Conservation (phyloP, 1,139 yeast species). For the Sporopachydermia cereana region DNA sequence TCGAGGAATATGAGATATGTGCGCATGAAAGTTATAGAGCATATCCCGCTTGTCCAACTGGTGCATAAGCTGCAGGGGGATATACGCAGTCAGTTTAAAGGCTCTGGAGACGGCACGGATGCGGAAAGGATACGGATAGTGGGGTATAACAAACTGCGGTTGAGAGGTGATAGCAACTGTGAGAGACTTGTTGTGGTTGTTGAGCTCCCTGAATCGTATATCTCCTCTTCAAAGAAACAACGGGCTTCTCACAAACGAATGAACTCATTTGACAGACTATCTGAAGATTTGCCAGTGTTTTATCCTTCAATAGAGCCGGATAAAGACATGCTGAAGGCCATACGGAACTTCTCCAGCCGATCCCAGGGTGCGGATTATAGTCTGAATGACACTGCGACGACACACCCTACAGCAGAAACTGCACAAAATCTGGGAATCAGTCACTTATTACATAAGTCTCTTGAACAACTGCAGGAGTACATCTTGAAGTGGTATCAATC, state of each 20-base stretch:
- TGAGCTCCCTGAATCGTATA: not conserved
- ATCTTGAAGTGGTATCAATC: too few species aligned
- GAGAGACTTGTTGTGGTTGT: not conserved
- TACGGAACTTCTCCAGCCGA: too few species aligned
- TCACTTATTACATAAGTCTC: too few species aligned
- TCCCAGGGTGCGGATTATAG: too few species aligned
- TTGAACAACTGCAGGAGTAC: too few species aligned
- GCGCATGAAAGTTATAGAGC: not conserved
- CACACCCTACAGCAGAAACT: too few species aligned
- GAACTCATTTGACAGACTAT: too few species aligned
- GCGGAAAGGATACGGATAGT: not conserved
- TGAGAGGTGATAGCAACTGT: not conserved
- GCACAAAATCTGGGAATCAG: too few species aligned
- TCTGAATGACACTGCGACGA: too few species aligned
- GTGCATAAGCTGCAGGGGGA: not conserved
- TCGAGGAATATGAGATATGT: too few species aligned
- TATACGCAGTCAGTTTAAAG: not conserved
- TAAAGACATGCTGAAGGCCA: conserved; percentile 1
- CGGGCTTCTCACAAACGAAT: too few species aligned
- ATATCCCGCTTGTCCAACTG: not conserved
- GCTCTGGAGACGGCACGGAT: not conserved
- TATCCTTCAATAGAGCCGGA: not conserved
- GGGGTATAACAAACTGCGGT: not conserved
- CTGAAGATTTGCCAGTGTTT: not conserved
- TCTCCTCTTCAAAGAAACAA: too few species aligned